Evolutionary conservation across 192 early-diverging fungal genomes (phyloP).

Genomic region (Entophlyctis helioformis): DNA sequence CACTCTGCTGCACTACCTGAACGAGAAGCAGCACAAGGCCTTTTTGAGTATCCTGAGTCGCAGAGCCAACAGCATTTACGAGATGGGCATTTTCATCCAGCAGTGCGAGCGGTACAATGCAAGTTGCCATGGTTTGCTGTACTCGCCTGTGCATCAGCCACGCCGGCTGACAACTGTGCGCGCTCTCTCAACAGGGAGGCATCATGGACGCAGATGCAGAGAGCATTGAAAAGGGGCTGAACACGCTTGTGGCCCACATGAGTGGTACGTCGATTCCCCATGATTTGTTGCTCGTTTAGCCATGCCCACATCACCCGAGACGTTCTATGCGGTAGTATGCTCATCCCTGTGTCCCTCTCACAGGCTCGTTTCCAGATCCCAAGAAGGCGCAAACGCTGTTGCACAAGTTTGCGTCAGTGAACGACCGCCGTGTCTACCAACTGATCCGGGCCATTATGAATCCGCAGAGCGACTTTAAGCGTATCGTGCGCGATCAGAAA

Average conservation of each 20-base stretch:
- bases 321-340: no score
- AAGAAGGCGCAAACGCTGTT: conserved; percentile 47
- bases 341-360: no score
- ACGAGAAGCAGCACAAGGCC: conserved; percentile 56
- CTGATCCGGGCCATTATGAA: conserved; percentile 63
- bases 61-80: conserved; percentile 53
- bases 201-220: conserved; percentile 25
- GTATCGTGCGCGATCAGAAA: conserved; percentile 48
- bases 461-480: conserved; percentile 51
- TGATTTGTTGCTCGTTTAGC: no score
- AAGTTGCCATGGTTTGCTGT: no score
- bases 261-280: no score
- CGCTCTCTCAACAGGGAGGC: conserved; percentile 11
- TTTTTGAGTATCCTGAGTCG: conserved; percentile 66
- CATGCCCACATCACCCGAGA: no score
- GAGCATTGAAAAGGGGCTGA: conserved; percentile 31
- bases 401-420: conserved; percentile 54
- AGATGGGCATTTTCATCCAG: conserved; percentile 45
- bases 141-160: no score
- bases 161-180: neutral
- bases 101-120: conserved; percentile 52
- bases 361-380: conserved; percentile 48
- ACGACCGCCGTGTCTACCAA: conserved; percentile 54
- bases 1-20: conserved; percentile 47
- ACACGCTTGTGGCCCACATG: no score